Evolutionary conservation across 371 early-diverging fungal species (phyloP).

Genomic region (Dinochytrium kinnereticum): DNA sequence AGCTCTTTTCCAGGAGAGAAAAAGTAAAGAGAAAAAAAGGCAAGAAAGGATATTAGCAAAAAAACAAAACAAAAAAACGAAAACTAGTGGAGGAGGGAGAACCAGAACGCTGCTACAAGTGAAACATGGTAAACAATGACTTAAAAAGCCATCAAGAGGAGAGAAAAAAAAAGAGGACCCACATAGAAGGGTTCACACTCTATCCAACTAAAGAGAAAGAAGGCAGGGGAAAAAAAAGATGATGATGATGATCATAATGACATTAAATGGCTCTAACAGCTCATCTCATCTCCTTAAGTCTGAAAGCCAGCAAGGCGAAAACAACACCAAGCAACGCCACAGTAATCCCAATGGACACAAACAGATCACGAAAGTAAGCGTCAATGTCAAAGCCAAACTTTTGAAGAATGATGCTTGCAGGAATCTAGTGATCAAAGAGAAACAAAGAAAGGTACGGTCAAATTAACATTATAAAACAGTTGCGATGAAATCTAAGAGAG

Average conservation of each 20-base stretch:
- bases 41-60: no score
- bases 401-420: slow-evolving; percentile 82
- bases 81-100: no score
- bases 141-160: background rate
- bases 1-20: no score
- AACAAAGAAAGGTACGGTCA: background rate
- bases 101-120: no score
- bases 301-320: slow-evolving; percentile 19
- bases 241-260: background rate
- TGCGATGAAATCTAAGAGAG: no score
- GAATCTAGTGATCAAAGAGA: slow-evolving; percentile 57
- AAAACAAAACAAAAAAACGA: no score
- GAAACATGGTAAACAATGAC: no score
- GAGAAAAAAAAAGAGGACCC: background rate
- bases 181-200: background rate
- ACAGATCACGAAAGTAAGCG: slow-evolving; percentile 81
- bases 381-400: slow-evolving; percentile 88
- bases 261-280: background rate
- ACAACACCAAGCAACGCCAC: slow-evolving; percentile 31
- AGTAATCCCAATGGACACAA: slow-evolving; percentile 29
- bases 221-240: background rate
- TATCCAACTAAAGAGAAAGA: background rate
- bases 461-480: background rate
- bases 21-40: no score
- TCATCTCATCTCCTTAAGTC: slow-evolving; percentile 17